Conservation (phyloP, 148 eudicot genomes). For the Chenopodium album region DNA sequence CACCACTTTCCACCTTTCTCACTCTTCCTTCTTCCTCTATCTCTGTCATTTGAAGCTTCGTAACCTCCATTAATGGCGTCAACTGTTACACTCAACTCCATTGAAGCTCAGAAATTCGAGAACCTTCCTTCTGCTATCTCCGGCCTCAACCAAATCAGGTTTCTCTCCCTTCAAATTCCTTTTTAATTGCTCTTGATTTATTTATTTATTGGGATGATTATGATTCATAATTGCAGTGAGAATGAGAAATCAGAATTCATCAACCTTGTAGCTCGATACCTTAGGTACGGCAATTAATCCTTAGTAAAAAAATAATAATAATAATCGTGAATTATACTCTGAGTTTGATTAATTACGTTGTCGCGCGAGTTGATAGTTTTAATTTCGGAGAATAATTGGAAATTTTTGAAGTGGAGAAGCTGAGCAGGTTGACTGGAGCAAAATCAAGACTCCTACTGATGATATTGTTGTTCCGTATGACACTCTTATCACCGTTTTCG, state of each 20-base stretch:
- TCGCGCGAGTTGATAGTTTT: background rate
- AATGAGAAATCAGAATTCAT: slow-evolving; percentile 97
- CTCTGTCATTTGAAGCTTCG: slow-evolving; percentile 22
- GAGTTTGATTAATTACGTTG: background rate
- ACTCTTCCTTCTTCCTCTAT: slow-evolving; percentile 3
- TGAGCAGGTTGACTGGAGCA: slow-evolving; percentile 72
- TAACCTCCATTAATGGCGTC: slow-evolving; percentile 45
- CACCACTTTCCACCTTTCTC: background rate
- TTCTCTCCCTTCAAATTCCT: background rate
- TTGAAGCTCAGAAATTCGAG: slow-evolving; percentile 60
- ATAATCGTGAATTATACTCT: background rate
- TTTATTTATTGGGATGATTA: background rate
- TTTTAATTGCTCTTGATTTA: background rate
- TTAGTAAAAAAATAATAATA: too few relatives aligned
- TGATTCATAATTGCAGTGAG: slow-evolving; percentile 49
- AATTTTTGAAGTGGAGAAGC: slow-evolving; percentile 66
- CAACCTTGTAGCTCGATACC: slow-evolving; percentile 82
- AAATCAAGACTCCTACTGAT: slow-evolving; percentile 92
- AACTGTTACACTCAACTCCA: slow-evolving; percentile 35
- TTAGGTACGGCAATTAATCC: slow-evolving; percentile 46
- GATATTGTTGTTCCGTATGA: slow-evolving; percentile 90
- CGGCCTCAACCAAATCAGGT: slow-evolving; percentile 68
- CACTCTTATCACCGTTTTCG: slow-evolving; percentile 44
- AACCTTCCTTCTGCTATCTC: slow-evolving; percentile 62
- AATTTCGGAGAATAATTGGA: background rate